phyloP scores from a whole-genome alignment of 805 yeast genomes.

The Sungouiella blattae region DNA sequence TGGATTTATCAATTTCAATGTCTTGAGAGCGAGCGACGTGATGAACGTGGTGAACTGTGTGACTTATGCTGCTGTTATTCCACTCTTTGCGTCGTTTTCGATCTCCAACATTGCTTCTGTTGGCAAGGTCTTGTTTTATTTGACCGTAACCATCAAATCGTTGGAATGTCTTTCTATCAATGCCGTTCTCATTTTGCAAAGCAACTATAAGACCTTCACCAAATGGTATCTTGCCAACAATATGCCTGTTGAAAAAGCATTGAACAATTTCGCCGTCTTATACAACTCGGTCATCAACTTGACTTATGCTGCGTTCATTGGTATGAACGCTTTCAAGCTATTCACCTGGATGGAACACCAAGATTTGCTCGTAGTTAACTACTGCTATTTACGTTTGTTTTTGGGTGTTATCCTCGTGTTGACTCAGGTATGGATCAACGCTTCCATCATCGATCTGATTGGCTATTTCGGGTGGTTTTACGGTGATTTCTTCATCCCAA shows the following conservation, averaged over 20 bases:
- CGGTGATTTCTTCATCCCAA: conserved; percentile 76
- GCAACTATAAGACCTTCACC: conserved; percentile 60
- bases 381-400: conserved; percentile 52
- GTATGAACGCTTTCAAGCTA: conserved; percentile 30
- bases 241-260: conserved; percentile 59
- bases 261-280: conserved; percentile 68
- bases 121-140: conserved; percentile 24
- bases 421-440: conserved; percentile 66
- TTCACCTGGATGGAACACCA: conserved; percentile 13
- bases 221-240: conserved; percentile 62
- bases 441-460: conserved; percentile 63
- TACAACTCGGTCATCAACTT: conserved; percentile 50
- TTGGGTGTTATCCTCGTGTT: conserved; percentile 53
- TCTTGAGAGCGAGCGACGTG: conserved; percentile 61
- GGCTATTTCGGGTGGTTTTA: conserved; percentile 90
- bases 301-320: conserved; percentile 53
- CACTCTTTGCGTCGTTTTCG: conserved; percentile 31
- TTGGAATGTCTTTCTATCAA: conserved; percentile 51
- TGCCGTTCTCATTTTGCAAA: conserved; percentile 53
- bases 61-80: conserved; percentile 40
- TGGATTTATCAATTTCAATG: conserved; percentile 59
- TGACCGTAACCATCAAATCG: conserved; percentile 47
- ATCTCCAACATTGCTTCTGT: conserved; percentile 19
- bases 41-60: conserved; percentile 43
- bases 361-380: conserved; percentile 25